These are phyloP conservation scores for Yamadazyma akitaensis DNA, from an alignment of 805 yeast species.

Conservation along the genomic window DNA sequence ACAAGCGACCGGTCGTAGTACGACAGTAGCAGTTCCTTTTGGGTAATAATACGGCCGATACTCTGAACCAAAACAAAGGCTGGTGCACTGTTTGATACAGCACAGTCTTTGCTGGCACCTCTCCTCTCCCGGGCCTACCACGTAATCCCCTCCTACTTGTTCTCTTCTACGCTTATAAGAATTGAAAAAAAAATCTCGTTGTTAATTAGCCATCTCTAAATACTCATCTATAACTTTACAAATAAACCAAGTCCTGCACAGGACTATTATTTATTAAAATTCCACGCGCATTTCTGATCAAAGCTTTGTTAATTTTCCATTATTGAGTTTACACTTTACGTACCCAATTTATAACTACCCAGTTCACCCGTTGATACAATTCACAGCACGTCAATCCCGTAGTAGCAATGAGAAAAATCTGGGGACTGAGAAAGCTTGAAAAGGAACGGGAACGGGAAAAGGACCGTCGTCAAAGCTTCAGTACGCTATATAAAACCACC, in stretches of 20 bases:
- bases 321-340: background rate
- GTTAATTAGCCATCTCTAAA: no score
- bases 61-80: no score
- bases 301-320: conserved; percentile 1
- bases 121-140: no score
- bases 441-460: conserved; percentile 16
- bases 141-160: no score
- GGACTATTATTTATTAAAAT: background rate
- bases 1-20: no score
- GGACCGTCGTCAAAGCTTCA: conserved; percentile 13
- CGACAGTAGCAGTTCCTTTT: no score
- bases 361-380: background rate
- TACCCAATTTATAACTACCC: background rate
- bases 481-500: conserved; percentile 9
- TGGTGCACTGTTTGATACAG: no score
- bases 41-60: no score
- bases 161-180: no score
- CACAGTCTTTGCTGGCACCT: no score
- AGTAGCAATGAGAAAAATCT: conserved; percentile 5
- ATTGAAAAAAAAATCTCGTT: no score
- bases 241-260: background rate
- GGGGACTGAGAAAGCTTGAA: conserved; percentile 6
- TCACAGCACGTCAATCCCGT: background rate
- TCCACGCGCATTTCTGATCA: conserved; percentile 2
- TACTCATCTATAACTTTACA: background rate